phyloP scores from a whole-genome alignment of 1,139 yeast genomes.

The Scheffersomyces illinoinensis region DNA sequence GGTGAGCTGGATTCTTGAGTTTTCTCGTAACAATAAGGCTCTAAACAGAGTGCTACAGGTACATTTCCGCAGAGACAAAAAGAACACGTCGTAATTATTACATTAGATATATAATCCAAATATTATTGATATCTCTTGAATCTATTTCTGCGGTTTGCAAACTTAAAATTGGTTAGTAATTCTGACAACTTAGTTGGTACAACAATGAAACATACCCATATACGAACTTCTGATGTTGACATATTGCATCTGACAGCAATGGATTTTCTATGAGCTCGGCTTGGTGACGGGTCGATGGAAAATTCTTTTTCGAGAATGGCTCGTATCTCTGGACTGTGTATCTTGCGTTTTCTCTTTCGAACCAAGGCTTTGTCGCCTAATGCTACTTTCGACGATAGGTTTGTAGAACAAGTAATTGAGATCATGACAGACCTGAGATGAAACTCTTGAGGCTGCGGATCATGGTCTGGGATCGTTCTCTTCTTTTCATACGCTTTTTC shows the following conservation, averaged over 20 bases:
- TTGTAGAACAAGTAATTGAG: neutral
- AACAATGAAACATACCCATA: neutral
- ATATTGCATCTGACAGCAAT: neutral
- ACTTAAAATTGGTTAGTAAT: neutral
- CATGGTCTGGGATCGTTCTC: neutral
- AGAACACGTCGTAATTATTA: neutral
- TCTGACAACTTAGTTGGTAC: neutral
- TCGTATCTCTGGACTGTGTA: neutral
- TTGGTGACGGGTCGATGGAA: neutral
- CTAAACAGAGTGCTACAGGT: constrained; percentile 5
- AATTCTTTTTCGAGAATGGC: neutral
- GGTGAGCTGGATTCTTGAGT: constrained; percentile 6
- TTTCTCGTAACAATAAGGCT: constrained; percentile 4
- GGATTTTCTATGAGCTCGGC: neutral
- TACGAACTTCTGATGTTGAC: neutral
- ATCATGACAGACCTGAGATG: neutral
- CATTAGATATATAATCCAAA: too few species aligned
- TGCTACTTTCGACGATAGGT: neutral
- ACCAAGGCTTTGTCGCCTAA: neutral
- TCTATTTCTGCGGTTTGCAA: neutral
- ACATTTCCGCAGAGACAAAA: neutral
- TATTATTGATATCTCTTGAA: neutral
- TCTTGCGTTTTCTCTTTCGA: neutral
- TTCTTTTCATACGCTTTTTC: neutral
- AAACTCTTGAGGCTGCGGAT: neutral